A percentile compares a stretch with the other conserved stretches of the same genome.
These are phyloP conservation scores for Diaporthe longicolla DNA, from an alignment of 2,329 filamentous ascomycete genomes.

Conservation along the genomic window DNA sequence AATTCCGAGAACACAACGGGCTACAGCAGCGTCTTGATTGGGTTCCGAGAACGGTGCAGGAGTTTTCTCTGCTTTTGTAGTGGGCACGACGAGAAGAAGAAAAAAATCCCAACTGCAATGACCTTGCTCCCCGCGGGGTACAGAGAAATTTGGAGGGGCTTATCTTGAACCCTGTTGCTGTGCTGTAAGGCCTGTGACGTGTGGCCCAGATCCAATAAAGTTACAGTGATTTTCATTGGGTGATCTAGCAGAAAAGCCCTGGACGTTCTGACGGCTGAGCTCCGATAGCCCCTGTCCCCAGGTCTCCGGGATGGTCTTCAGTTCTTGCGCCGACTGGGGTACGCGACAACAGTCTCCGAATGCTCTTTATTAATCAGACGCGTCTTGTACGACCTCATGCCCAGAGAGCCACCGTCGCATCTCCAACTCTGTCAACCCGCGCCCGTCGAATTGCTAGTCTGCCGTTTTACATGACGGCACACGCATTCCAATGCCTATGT, in stretches of 20 bases:
- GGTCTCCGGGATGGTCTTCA: conserved; percentile 8
- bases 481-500: conserved; percentile 69
- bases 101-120: conserved; percentile 1
- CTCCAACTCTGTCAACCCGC: background rate
- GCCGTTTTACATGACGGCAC: conserved; percentile 1
- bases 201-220: conserved; percentile 28
- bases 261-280: conserved; percentile 1
- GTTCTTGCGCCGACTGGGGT: conserved; percentile 16
- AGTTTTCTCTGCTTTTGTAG: conserved; percentile 25
- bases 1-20: conserved; percentile 18
- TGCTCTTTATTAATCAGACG: conserved; percentile 8
- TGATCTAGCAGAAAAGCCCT: background rate
- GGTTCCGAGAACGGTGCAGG: background rate
- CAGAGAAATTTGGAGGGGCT: conserved; percentile 39
- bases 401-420: background rate
- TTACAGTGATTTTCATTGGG: conserved; percentile 13
- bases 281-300: conserved; percentile 3
- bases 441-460: background rate
- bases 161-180: conserved; percentile 34
- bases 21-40: background rate
- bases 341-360: conserved; percentile 26
- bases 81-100: background rate
- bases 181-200: conserved; percentile 38
- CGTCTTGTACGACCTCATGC: conserved; percentile 24
- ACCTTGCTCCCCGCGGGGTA: conserved; percentile 38